phyloP scores from a whole-genome alignment of 257 asterid species.

The Scutellaria baicalensis region DNA sequence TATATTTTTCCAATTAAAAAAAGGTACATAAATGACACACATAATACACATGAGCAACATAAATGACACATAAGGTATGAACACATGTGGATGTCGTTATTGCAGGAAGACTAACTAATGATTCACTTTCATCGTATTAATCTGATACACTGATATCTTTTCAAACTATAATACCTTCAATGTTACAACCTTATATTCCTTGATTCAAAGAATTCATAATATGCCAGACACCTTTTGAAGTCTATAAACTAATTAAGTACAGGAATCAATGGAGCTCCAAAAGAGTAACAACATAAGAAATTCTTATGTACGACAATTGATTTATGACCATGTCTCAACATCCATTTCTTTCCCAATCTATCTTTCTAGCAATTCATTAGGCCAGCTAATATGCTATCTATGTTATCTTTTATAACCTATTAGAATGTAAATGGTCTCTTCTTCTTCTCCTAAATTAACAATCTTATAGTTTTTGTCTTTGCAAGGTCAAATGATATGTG shows the following conservation, averaged over 20 bases:
- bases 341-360: neutral
- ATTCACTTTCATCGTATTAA: too few relatives aligned
- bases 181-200: too few relatives aligned
- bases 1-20: too few relatives aligned
- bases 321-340: neutral
- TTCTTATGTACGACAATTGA: too few relatives aligned
- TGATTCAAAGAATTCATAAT: neutral
- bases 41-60: too few relatives aligned
- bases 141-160: too few relatives aligned
- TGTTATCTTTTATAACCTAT: neutral
- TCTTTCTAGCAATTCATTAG: neutral
- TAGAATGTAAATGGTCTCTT: neutral
- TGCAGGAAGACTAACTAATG: too few relatives aligned
- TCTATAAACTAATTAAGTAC: neutral
- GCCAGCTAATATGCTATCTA: neutral
- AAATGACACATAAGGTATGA: too few relatives aligned
- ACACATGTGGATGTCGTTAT: too few relatives aligned
- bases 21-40: too few relatives aligned
- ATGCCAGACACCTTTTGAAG: neutral
- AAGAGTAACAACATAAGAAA: neutral
- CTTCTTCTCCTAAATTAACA: neutral
- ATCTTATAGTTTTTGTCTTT: neutral
- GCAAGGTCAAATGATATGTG: neutral
- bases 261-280: neutral
- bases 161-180: too few relatives aligned